Base-by-base conservation (phyloP, 2,329 filamentous ascomycete genomes). In the Stagonosporopsis rhizophila region DNA sequence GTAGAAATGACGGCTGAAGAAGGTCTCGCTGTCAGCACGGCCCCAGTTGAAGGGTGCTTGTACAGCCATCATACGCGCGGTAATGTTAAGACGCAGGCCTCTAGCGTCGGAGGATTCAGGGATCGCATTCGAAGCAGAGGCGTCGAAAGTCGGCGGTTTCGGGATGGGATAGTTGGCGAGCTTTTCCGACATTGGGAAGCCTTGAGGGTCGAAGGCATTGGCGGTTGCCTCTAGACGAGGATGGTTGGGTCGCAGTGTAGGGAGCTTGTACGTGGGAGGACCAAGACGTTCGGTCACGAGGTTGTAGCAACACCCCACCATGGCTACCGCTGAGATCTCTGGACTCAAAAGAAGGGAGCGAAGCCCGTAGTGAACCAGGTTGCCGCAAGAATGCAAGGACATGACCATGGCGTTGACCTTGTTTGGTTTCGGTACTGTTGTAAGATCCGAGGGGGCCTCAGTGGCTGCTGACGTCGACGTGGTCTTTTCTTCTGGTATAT, bases 281-380 rank as follows among this genome's bases (percentile, higher is more conserved):
- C 91, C 91, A 12, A 97, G 85, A 54, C 91, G 87, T 77, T 98
- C 95, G 0, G 94, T 97, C 65, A 98, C 80, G 6, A 98, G 86
- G 69, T 99, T 99, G 82, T 99, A 98, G 82, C 95, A 99, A 80
- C 95, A 99, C 42, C 95, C 95, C 58, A 99, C 92, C 72, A 99
- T 93, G 55, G 94, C 94, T 20, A 98, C 89, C n/a, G 92, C 92
- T 28, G 87, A 86, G 52, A 98, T 93, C 4, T 87, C 85, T 0
- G 90, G 89, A 71, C 97, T 98, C 54, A 96, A 79, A 1, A 93
- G 78, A 19, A 99, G 84, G 0, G 94, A 96, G 14, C 91, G 88
- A 54, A 99, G 88, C 9, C 91, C 95, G 72, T 96, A 93, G 75
- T 99, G 95, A 0, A 96, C 90, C n/a, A 99, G 86, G 66, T 99